These are phyloP conservation scores for Beauveria rudraprayagi DNA, from an alignment of 2,329 filamentous ascomycete genomes.

Conservation along the genomic window DNA sequence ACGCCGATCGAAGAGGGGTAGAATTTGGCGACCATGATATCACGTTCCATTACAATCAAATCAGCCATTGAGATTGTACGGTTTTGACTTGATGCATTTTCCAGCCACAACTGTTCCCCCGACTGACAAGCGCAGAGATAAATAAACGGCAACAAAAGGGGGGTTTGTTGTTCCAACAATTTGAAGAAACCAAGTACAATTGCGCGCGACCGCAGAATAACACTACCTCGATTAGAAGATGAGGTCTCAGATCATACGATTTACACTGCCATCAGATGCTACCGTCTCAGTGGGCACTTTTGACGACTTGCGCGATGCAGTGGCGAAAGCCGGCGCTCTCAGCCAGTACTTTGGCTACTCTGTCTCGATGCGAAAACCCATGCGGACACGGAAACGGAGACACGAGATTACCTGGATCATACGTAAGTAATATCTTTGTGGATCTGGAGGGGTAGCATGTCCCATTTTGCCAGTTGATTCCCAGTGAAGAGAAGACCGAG, in stretches of 20 bases:
- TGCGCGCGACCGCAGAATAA: neutral
- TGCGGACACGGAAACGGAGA: neutral
- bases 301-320: neutral
- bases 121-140: neutral
- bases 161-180: neutral
- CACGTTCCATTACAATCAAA: neutral
- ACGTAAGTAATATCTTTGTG: neutral
- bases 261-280: neutral
- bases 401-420: slow-evolving; percentile 9
- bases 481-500: neutral
- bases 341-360: slow-evolving; percentile 10
- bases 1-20: neutral
- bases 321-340: neutral
- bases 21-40: neutral
- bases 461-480: neutral
- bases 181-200: neutral
- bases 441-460: neutral
- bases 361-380: neutral
- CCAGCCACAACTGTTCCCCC: neutral
- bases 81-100: neutral
- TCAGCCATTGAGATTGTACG: neutral
- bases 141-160: neutral
- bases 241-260: neutral
- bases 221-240: neutral
- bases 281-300: neutral